Conservation (phyloP, 208 protist genomes). For the Acanthamoeba lenticulata region DNA sequence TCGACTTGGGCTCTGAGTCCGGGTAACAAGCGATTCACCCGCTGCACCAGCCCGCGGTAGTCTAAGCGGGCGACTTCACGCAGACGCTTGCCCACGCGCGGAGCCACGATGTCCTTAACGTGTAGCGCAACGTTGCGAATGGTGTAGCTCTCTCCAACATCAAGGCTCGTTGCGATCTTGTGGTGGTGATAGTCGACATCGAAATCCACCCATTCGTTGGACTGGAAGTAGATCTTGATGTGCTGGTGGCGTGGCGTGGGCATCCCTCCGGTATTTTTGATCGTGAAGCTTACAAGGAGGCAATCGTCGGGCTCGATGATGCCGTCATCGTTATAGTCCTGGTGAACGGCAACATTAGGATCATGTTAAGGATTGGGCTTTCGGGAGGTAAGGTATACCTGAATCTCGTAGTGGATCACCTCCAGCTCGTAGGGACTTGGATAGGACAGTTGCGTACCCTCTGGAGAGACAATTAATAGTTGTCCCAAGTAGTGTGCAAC, state of each 20-base stretch:
- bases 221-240: slow-evolving; percentile 32
- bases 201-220: slow-evolving; percentile 12
- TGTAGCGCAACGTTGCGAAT: background rate
- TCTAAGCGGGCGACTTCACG: background rate
- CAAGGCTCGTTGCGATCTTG: slow-evolving; percentile 11
- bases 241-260: slow-evolving; percentile 11
- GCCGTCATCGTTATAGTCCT: slow-evolving; percentile 34
- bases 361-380: too few species aligned
- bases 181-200: background rate
- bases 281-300: background rate
- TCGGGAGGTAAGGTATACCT: too few species aligned
- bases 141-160: background rate
- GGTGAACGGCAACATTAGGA: too few species aligned
- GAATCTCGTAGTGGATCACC: background rate
- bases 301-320: slow-evolving; percentile 51
- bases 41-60: slow-evolving; percentile 23
- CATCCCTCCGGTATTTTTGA: slow-evolving; percentile 25
- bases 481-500: too few species aligned
- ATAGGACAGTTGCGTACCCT: too few species aligned
- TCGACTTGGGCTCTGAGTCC: background rate
- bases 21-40: background rate
- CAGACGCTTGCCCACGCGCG: slow-evolving; percentile 6
- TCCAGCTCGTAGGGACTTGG: background rate
- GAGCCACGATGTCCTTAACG: background rate
- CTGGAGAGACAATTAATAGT: too few species aligned